Conservation (phyloP, 257 asterid species). For the Solanum chilense region DNA sequence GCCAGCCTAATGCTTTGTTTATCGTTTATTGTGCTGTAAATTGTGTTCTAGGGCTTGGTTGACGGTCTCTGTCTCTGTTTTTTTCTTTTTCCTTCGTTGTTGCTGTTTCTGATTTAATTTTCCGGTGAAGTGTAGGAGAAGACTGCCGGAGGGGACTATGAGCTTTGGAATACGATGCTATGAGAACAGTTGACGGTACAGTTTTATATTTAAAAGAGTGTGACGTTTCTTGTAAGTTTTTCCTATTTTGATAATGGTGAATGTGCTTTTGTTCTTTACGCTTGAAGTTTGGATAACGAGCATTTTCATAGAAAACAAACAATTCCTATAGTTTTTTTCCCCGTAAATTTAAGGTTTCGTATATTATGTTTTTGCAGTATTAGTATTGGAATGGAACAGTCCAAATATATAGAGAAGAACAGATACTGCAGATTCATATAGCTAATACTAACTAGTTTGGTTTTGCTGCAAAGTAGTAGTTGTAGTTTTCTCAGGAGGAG, state of each 20-base stretch:
- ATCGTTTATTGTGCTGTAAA: constrained; percentile 23
- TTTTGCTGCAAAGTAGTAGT: background rate
- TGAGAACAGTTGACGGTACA: constrained; percentile 1
- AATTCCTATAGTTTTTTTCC: background rate
- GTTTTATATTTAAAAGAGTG: background rate
- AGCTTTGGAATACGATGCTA: constrained; percentile 45
- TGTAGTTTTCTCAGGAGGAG: background rate
- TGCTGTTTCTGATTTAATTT: background rate
- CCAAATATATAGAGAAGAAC: background rate
- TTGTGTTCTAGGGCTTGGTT: constrained; percentile 22
- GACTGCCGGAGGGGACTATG: constrained; percentile 27
- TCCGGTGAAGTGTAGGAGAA: constrained; percentile 20
- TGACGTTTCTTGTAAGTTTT: background rate
- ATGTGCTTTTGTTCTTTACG: background rate
- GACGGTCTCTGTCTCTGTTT: background rate
- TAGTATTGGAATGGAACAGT: background rate
- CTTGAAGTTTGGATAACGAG: constrained; percentile 19
- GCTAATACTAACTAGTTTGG: background rate
- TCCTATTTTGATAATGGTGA: background rate
- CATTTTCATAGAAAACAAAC: background rate
- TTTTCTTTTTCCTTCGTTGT: background rate
- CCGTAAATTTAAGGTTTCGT: background rate
- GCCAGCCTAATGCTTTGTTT: constrained; percentile 14
- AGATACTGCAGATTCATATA: background rate
- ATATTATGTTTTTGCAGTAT: background rate